Percentiles rank a stretch among this genome's conserved stretches.
phyloP scores from a whole-genome alignment of 1,139 yeast species.

The Insectozyma bohioensis region DNA sequence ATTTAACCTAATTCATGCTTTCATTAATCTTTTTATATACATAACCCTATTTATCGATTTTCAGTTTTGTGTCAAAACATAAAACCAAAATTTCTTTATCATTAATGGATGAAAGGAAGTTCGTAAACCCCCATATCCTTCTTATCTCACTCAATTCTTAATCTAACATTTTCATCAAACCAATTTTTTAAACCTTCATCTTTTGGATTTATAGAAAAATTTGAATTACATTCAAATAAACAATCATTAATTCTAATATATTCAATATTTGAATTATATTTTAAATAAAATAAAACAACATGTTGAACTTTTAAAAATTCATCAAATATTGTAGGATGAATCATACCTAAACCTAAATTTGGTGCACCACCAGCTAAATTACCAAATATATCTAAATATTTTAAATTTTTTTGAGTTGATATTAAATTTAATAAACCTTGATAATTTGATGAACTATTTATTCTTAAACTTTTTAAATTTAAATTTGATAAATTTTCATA shows the following conservation, averaged over 20 bases:
- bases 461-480: slow-evolving; percentile 34
- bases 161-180: slow-evolving; percentile 32
- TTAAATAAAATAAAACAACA: slow-evolving; percentile 40
- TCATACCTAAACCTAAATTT: slow-evolving; percentile 55
- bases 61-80: too few species aligned
- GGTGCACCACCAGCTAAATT: slow-evolving; percentile 54
- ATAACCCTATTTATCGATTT: too few species aligned
- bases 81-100: too few species aligned
- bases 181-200: slow-evolving; percentile 43
- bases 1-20: too few species aligned
- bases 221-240: slow-evolving; percentile 29
- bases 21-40: too few species aligned
- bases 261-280: slow-evolving; percentile 25
- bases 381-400: slow-evolving; percentile 49
- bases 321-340: slow-evolving; percentile 55
- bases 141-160: slow-evolving; percentile 5
- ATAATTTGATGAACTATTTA: slow-evolving; percentile 36
- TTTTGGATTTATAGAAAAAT: slow-evolving; percentile 32
- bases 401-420: slow-evolving; percentile 26
- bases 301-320: slow-evolving; percentile 60
- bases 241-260: slow-evolving; percentile 47
- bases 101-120: slow-evolving; percentile 5
- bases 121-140: too few species aligned
- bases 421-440: slow-evolving; percentile 27
- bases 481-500: slow-evolving; percentile 19